Base-by-base conservation (phyloP, 306 rosid species). In the Prunus davidiana region DNA sequence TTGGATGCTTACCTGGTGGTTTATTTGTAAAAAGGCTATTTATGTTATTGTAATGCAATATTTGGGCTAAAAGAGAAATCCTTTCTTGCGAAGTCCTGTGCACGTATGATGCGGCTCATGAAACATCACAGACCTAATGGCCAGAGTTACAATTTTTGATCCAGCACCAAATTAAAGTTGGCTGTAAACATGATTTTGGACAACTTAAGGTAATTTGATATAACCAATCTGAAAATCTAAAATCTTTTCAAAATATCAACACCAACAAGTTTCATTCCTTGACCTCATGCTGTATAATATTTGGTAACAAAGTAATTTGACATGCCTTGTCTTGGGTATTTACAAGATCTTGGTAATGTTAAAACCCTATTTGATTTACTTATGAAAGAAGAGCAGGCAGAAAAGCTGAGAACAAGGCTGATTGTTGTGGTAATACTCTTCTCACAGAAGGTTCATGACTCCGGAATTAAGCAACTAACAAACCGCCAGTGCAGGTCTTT, bases 401-500 rank as follows among this genome's bases (percentile, higher is more conserved):
- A 12, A 1, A 32, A 30, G 15, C 68, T 32, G 47, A 64, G 30
- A 64, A 27, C 38, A 27, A 61, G 66, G 41, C 15, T 16, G 19
- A 51, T 18, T 32, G 22, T 64, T 34, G 25, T 32, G 69, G 27
- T 2, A 19, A 1, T 3, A 20, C 72, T 64, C 72, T 51, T 19
- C 19, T 76, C 76, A 80, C 76, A 41, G 28, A 22, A 61, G 41
- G 15, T 71, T 65, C 76, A 80, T 69, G 80, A 61, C 80, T 51
- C 72, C 41, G 4, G 47, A 18, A 57, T 61, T 12, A 11, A 41
- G 3, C 41, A 70, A 55, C 69, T 64, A 3, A 1, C 24, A 19
- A 38, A 8, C 69, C 47, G 2, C 22, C 16, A 12, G 41, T 18
- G 69, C 45, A 64, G 69, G 45, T 15, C 25, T 64, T 19, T 34